Evolutionary conservation across 31 red algal species (phyloP).

Genomic region (Endocladia muricata): DNA sequence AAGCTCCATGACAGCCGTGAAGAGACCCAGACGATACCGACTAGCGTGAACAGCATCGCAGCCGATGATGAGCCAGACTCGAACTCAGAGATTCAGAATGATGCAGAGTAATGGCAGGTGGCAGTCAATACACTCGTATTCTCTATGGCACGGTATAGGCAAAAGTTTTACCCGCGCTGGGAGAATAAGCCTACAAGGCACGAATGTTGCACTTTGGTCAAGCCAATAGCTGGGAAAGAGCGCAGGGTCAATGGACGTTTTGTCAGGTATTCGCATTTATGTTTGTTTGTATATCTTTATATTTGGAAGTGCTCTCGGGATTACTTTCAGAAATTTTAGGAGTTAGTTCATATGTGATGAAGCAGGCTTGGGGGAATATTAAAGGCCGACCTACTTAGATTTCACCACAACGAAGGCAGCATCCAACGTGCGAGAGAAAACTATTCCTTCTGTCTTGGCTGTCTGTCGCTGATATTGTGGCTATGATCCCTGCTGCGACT

Average conservation of each 20-base stretch:
- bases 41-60: neutral
- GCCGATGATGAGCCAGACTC: neutral
- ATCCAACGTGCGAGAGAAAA: neutral
- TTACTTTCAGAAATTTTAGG: neutral
- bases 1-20: neutral
- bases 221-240: neutral
- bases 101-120: neutral
- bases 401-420: neutral
- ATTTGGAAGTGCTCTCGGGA: neutral
- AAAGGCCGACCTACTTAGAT: neutral
- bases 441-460: neutral
- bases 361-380: no score
- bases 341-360: neutral
- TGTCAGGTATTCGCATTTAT: neutral
- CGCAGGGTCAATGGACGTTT: neutral
- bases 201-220: conserved; percentile 9
- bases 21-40: neutral
- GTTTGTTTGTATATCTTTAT: neutral
- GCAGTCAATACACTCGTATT: neutral
- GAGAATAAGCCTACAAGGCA: conserved; percentile 17
- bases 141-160: neutral
- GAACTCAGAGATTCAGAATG: neutral
- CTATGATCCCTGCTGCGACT: neutral
- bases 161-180: neutral
- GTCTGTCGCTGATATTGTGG: conserved; percentile 9